A percentile compares a stretch with the other conserved stretches of the same genome.
Evolutionary conservation across 177 flowering plant species (phyloP).

Genomic region (Vitis hybrid): DNA sequence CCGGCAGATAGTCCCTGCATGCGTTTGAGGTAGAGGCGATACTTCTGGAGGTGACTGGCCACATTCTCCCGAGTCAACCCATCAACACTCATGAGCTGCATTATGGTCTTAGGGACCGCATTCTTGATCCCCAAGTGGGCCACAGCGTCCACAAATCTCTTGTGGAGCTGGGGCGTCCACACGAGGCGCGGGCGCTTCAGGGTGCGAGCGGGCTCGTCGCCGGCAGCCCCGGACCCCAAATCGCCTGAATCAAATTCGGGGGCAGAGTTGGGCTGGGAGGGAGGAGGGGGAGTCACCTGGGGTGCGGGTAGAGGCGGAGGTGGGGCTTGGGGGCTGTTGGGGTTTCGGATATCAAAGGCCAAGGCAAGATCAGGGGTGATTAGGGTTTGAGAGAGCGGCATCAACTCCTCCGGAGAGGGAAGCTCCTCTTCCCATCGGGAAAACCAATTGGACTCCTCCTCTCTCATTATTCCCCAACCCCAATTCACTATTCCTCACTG

Average conservation of each 20-base stretch:
- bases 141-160: conserved; percentile 95
- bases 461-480: conserved; percentile 48
- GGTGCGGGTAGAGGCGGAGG: conserved; percentile 23
- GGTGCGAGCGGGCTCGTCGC: conserved; percentile 88
- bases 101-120: conserved; percentile 98
- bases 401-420: conserved; percentile 89
- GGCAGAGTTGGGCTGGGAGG: conserved; percentile 39
- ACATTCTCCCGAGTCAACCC: conserved; percentile 97
- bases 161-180: conserved; percentile 99
- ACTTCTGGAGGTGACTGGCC: conserved; percentile 96
- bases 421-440: conserved; percentile 90
- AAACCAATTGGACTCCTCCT: conserved; percentile 89
- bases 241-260: conserved; percentile 58
- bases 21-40: conserved; percentile 83
- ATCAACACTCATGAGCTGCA: conserved; percentile 99
- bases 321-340: conserved; percentile 22
- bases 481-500: background rate
- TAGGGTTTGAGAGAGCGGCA: conserved; percentile 88
- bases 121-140: conserved; percentile 97
- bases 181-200: conserved; percentile 92
- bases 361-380: conserved; percentile 93
- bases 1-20: conserved; percentile 81
- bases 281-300: conserved; percentile 13
- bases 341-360: conserved; percentile 75
- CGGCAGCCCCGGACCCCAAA: conserved; percentile 38